Percentiles rank a stretch among this genome's conserved stretches.
phyloP scores from a whole-genome alignment of 1,139 yeast genomes.

The Pichia kudriavzevii region DNA sequence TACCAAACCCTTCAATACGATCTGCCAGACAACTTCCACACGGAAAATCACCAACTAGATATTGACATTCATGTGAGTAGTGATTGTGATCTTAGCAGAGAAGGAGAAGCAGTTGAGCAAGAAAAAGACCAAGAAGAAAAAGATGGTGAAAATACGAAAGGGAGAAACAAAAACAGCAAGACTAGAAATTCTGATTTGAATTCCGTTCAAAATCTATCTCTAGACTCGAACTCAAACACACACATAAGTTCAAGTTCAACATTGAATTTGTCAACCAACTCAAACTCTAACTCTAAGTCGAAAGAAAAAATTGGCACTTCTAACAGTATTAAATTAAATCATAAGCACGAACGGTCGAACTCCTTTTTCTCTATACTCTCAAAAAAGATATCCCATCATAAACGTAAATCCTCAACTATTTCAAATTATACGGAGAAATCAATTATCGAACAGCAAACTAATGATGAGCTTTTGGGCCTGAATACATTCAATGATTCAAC shows the following conservation, averaged over 20 bases:
- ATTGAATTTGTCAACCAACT: slow-evolving; percentile 1
- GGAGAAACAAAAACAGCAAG: no score
- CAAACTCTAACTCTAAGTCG: not conserved
- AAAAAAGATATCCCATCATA: slow-evolving; percentile 20
- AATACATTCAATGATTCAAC: slow-evolving; percentile 19
- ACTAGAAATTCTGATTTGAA: no score
- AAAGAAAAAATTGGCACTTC: not conserved
- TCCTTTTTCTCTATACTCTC: slow-evolving; percentile 24
- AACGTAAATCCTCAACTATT: slow-evolving; percentile 20
- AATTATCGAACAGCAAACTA: slow-evolving; percentile 20
- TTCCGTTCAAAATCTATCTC: slow-evolving; percentile 1
- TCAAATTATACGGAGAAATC: slow-evolving; percentile 12
- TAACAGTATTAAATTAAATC: not conserved
- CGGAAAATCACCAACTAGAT: no score
- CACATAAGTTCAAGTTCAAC: slow-evolving; percentile 1
- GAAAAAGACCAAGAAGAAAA: no score
- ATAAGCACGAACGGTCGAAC: slow-evolving; percentile 21
- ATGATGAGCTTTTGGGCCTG: slow-evolving; percentile 23
- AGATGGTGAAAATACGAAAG: not conserved
- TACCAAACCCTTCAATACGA: slow-evolving; percentile 25
- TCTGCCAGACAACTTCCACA: slow-evolving; percentile 19
- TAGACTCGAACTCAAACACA: slow-evolving; percentile 1
- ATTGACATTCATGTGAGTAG: no score
- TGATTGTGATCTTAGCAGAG: no score
- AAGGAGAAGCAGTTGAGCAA: no score